A percentile compares a stretch with the other conserved stretches of the same genome.
Conservation (phyloP, 257 asterid genomes). For the Solanum infundibuliforme region DNA sequence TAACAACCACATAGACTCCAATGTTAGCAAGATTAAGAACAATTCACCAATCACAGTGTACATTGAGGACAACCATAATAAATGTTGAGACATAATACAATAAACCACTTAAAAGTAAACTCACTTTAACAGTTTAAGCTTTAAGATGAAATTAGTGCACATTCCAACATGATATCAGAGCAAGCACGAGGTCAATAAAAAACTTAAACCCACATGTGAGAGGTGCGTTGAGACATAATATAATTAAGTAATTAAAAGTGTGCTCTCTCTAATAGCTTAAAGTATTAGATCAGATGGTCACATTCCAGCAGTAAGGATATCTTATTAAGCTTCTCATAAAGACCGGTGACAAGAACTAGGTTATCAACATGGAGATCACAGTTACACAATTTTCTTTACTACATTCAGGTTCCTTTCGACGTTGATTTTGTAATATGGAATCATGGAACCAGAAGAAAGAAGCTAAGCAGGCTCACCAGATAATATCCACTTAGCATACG, state of each 20-base stretch:
- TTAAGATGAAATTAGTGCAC: neutral
- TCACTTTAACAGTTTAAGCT: neutral
- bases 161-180: neutral
- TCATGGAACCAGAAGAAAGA: neutral
- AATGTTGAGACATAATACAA: neutral
- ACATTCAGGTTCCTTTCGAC: neutral
- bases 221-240: neutral
- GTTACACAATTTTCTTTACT: neutral
- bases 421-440: neutral
- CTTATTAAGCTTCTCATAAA: neutral
- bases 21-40: neutral
- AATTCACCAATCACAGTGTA: neutral
- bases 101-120: neutral
- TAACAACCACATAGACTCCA: neutral
- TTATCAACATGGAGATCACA: neutral
- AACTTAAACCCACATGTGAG: neutral
- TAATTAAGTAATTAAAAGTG: neutral
- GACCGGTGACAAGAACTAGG: neutral
- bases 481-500: slow-evolving; percentile 75
- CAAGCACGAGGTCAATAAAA: neutral
- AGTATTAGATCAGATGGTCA: neutral
- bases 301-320: neutral
- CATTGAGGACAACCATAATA: neutral
- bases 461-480: slow-evolving; percentile 26
- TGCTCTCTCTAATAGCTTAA: neutral